These are phyloP conservation scores for Endocarpon pusillum DNA, from an alignment of 495 filamentous ascomycete species.

Conservation along the genomic window DNA sequence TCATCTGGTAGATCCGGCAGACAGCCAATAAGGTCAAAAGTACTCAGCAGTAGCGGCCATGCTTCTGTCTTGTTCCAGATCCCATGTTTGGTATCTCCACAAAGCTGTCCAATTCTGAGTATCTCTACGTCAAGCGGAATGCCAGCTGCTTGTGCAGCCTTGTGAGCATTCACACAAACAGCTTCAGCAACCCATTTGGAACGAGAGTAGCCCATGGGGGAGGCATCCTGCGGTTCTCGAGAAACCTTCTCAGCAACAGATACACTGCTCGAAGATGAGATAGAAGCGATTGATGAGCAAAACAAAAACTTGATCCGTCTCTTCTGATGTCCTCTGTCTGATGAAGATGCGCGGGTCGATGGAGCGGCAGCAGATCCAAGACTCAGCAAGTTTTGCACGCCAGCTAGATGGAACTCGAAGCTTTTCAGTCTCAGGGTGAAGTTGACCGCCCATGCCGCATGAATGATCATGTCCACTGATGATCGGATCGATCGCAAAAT, in stretches of 20 bases:
- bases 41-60: constrained; percentile 42
- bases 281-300: constrained; percentile 42
- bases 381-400: constrained; percentile 35
- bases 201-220: constrained; percentile 39
- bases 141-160: neutral
- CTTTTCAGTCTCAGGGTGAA: constrained; percentile 44
- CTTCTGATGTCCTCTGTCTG: too few species aligned
- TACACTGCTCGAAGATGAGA: constrained; percentile 14
- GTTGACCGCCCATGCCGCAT: constrained; percentile 58
- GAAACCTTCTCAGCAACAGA: constrained; percentile 32
- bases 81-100: constrained; percentile 32
- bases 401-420: constrained; percentile 40
- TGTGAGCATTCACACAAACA: constrained; percentile 20
- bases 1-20: constrained; percentile 37
- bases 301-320: too few species aligned
- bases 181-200: constrained; percentile 49
- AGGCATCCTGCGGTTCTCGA: constrained; percentile 27
- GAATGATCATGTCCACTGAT: constrained; percentile 33
- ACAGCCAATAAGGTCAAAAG: constrained; percentile 24
- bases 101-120: constrained; percentile 41
- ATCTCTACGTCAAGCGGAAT: constrained; percentile 16
- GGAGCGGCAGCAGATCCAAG: constrained; percentile 27
- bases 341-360: constrained; percentile 12
- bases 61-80: constrained; percentile 49
- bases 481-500: constrained; percentile 22